Evolutionary conservation across 306 rosid species (phyloP).

Genomic region (Quercus berberidifolia): DNA sequence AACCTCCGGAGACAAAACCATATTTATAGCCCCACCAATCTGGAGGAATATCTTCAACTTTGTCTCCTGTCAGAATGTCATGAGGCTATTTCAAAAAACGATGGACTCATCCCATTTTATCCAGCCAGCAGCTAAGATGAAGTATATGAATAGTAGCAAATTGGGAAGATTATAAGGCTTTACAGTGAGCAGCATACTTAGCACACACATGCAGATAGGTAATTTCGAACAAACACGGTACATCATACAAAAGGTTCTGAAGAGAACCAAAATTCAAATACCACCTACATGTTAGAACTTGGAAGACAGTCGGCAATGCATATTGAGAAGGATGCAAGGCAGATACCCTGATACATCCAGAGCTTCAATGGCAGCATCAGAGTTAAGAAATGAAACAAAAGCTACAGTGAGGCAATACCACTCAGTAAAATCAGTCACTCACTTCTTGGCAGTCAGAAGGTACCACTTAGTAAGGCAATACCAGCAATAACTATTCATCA

Average conservation of each 20-base stretch:
- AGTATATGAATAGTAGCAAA: not conserved
- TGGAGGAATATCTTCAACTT: constrained; percentile 34
- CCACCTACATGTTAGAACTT: not conserved
- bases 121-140: not conserved
- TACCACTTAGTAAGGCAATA: not conserved
- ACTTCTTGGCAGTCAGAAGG: not conserved
- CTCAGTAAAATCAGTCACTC: not conserved
- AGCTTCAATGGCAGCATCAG: not conserved
- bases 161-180: not conserved
- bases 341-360: not conserved
- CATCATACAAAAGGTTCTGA: not conserved
- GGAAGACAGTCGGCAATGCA: not conserved
- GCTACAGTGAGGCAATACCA: not conserved
- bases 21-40: constrained; percentile 91
- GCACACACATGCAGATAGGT: not conserved
- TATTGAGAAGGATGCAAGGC: not conserved
- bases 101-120: not conserved
- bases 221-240: not conserved
- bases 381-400: not conserved
- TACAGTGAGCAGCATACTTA: not conserved
- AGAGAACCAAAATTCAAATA: not conserved
- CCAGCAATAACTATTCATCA: not conserved
- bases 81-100: constrained; percentile 21
- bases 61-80: constrained; percentile 40
- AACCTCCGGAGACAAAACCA: constrained; percentile 87